phyloP scores from a whole-genome alignment of 495 filamentous ascomycete genomes.

The Letharia lupina region DNA sequence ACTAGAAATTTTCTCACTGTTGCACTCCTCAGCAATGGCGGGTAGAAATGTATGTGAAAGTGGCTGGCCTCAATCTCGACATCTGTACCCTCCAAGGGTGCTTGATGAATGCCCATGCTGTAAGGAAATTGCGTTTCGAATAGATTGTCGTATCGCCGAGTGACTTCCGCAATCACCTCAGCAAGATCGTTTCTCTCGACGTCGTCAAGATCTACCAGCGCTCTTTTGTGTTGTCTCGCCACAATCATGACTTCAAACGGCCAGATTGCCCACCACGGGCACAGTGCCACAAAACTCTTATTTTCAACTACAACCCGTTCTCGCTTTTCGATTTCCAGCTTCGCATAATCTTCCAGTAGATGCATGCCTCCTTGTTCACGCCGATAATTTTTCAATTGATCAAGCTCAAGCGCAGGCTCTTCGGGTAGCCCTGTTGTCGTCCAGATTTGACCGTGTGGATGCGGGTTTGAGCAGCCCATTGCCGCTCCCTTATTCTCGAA shows the following conservation, averaged over 20 bases:
- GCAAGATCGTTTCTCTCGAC: conserved; percentile 64
- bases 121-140: conserved; percentile 97
- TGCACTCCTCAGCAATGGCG: conserved; percentile 82
- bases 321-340: conserved; percentile 67
- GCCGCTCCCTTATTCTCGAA: conserved; percentile 98
- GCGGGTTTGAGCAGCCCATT: conserved; percentile 98
- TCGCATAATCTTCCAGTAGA: conserved; percentile 78
- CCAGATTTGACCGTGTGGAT: conserved; percentile 96
- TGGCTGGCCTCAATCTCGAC: conserved; percentile 81
- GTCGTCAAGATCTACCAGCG: conserved; percentile 68
- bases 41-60: conserved; percentile 96
- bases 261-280: conserved; percentile 97
- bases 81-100: conserved; percentile 73
- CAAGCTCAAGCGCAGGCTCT: conserved; percentile 71
- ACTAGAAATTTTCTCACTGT: conserved; percentile 94
- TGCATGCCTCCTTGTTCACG: conserved; percentile 59
- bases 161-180: conserved; percentile 75
- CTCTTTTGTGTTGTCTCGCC: conserved; percentile 67
- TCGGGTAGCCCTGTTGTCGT: conserved; percentile 83
- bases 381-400: conserved; percentile 67
- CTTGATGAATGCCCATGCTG: conserved; percentile 89
- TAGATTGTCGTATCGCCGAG: conserved; percentile 88
- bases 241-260: conserved; percentile 94
- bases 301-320: conserved; percentile 88
- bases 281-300: conserved; percentile 68